Conservation (phyloP, 306 rosid species). For the Vachellia collinsii region DNA sequence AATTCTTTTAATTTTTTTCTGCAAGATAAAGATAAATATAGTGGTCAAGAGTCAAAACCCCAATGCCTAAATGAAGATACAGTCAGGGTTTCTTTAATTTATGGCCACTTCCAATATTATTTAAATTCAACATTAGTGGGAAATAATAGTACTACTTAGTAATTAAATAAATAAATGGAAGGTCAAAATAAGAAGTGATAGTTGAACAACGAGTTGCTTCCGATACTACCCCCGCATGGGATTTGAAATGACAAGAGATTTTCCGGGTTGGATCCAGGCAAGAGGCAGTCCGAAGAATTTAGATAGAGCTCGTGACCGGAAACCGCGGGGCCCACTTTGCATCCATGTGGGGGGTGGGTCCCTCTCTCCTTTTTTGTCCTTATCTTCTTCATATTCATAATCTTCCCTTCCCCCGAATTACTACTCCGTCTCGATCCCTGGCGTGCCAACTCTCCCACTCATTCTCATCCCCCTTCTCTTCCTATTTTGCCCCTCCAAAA, state of each 20-base stretch:
- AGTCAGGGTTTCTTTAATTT: background rate
- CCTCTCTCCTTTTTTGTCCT: slow-evolving; percentile 7
- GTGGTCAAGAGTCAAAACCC: background rate
- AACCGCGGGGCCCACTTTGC: slow-evolving; percentile 31
- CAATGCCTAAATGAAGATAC: background rate
- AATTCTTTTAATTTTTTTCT: too few relatives aligned
- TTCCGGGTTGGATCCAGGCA: slow-evolving; percentile 51
- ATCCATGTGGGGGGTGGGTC: background rate
- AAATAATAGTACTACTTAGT: too few relatives aligned
- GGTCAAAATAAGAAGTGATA: background rate
- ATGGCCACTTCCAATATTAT: too few relatives aligned
- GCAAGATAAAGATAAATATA: too few relatives aligned
- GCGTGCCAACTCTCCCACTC: slow-evolving; percentile 24
- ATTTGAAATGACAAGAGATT: background rate
- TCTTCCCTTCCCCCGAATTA: background rate
- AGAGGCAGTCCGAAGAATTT: background rate
- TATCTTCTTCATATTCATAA: background rate
- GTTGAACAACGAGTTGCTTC: background rate
- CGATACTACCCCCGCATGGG: background rate
- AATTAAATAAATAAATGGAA: too few relatives aligned
- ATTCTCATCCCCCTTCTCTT: background rate
- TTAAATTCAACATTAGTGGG: too few relatives aligned
- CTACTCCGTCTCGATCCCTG: slow-evolving; percentile 23
- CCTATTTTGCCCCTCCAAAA: background rate
- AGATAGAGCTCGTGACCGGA: background rate